Base-by-base conservation (phyloP, 106 monocot species). In the Ottelia alismoides region DNA sequence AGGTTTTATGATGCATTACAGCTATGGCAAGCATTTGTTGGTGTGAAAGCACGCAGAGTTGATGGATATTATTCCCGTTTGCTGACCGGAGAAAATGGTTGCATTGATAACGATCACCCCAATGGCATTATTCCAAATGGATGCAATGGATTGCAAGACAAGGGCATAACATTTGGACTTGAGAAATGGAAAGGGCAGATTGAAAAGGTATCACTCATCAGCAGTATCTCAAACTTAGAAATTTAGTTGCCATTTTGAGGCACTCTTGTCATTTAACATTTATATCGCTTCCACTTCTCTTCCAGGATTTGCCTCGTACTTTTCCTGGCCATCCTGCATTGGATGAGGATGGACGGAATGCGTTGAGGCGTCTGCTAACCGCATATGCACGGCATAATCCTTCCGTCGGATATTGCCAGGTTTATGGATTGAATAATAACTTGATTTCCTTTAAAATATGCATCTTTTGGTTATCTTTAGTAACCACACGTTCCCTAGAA, bases 161-260 rank as follows among this genome's bases (percentile, higher is more conserved):
- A 60, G 45, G 50, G 43, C 52, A 51, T 57, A 3, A 49, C 52
- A 52, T 32, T 47, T 69, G 30, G 51, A 53, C 55, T 74, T 60
- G 89, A 89, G 79, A 89, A 89, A 82, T 96, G 96, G 89, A 96
- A 74, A 69, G 79, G 74, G n/a, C 96, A 96, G 70, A 96, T 96
- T 45, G 96, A 96, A 68, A 96, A 96, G 96, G 96, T 89, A 10
- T 47, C 48, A 18, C 5, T 35, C 35, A 35, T 35, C 12, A 11
- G 5, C 48, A 49, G 19, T 20, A 49, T 49, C 49, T 32, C 17
- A 58, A 11, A 25, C 9, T 24, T 21, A 25, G 10, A 18, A 53
- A 25, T 27, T 53, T 43, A 16, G 40, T 43, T 16, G 40, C 40
- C 40, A n/a, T n/a, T 43, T 16, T 43, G 40, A 7, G 16, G 40